These are phyloP conservation scores for Manihot esculenta DNA, from an alignment of 441 rosid species.

Conservation along the genomic window DNA sequence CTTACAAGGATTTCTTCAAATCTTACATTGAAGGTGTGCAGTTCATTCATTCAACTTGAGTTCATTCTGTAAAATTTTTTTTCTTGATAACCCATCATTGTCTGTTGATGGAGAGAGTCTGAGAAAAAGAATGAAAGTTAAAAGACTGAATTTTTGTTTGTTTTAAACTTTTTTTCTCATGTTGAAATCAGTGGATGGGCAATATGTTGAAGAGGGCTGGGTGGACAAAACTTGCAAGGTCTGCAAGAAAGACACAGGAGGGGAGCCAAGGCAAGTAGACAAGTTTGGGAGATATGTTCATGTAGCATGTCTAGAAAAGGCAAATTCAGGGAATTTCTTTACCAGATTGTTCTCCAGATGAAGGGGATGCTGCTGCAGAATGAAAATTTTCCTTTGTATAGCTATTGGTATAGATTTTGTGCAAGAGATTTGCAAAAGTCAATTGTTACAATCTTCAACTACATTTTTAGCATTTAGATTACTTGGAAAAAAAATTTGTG, in stretches of 20 bases:
- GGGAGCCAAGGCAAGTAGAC: slow-evolving; percentile 80
- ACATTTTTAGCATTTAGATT: too few species aligned
- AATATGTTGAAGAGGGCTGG: slow-evolving; percentile 96
- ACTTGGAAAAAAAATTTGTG: too few species aligned
- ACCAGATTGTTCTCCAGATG: slow-evolving; percentile 59
- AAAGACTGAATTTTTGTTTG: too few species aligned
- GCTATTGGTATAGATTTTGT: background rate
- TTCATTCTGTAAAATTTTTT: background rate
- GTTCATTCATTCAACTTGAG: background rate
- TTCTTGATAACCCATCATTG: background rate
- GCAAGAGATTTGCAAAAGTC: background rate
- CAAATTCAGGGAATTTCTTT: slow-evolving; percentile 69
- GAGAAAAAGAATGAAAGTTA: background rate
- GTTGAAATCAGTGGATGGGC: slow-evolving; percentile 63
- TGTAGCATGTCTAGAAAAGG: slow-evolving; percentile 61
- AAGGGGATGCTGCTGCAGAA: background rate
- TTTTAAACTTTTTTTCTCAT: background rate
- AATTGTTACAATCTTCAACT: too few species aligned
- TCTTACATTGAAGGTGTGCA: slow-evolving; percentile 69
- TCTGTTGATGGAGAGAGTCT: background rate
- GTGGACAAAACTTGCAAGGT: slow-evolving; percentile 91
- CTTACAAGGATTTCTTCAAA: slow-evolving; percentile 90
- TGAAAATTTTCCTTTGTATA: background rate
- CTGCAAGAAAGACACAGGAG: slow-evolving; percentile 81
- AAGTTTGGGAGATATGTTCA: slow-evolving; percentile 76